These are phyloP conservation scores for Botryotinia narcissicola DNA, from an alignment of 2,329 filamentous ascomycete species.

Conservation along the genomic window DNA sequence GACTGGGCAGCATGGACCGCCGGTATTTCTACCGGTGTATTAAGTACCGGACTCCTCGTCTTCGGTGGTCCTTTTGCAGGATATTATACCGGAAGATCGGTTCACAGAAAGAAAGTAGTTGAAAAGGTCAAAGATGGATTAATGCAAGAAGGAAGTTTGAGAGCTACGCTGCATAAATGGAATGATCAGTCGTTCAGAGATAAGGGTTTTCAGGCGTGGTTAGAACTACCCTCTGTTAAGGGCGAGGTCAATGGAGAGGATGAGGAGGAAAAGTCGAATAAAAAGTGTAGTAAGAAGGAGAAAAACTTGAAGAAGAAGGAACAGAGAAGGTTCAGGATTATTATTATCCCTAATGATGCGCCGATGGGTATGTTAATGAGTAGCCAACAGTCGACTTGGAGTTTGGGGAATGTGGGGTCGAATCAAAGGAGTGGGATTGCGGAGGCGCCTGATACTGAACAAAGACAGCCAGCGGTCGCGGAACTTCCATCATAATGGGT, in stretches of 20 bases:
- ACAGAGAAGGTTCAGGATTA: slow-evolving; percentile 24
- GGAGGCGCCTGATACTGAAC: slow-evolving; percentile 5
- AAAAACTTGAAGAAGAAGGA: slow-evolving; percentile 18
- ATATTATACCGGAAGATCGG: slow-evolving; percentile 28
- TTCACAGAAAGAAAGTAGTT: slow-evolving; percentile 29
- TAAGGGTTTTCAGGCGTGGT: slow-evolving; percentile 32
- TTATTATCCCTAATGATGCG: slow-evolving; percentile 20
- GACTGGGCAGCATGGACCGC: slow-evolving; percentile 31
- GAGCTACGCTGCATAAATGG: slow-evolving; percentile 26
- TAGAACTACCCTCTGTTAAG: slow-evolving; percentile 28
- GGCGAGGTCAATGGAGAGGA: slow-evolving; percentile 22
- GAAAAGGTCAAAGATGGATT: slow-evolving; percentile 31
- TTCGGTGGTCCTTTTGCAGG: slow-evolving; percentile 30
- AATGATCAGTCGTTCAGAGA: slow-evolving; percentile 26
- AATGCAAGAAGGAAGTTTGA: slow-evolving; percentile 27
- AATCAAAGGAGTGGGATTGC: background rate
- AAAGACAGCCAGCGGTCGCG: background rate
- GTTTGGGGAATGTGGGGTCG: background rate
- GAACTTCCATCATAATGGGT: background rate
- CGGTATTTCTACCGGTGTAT: slow-evolving; percentile 30
- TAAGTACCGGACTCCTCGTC: slow-evolving; percentile 24
- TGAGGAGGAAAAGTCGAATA: background rate
- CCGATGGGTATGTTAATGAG: background rate
- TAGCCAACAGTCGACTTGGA: background rate
- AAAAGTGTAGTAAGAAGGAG: background rate